Conservation (phyloP, 129 eudicot species). For the Glebionis coronaria region DNA sequence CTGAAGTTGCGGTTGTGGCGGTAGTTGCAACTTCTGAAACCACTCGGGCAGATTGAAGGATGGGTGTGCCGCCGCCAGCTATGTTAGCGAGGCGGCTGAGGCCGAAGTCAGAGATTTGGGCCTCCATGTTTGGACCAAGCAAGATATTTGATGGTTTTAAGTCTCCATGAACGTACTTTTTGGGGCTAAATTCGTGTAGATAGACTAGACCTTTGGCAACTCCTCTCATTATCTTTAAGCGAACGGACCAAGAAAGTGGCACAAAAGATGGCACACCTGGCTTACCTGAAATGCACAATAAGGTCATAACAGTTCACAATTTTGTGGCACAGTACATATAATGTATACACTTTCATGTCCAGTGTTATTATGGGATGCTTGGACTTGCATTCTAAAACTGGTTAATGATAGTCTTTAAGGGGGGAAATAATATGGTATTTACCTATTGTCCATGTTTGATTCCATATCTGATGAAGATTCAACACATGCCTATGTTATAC, state of each 20-base stretch:
- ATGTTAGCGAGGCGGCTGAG: conserved; percentile 88
- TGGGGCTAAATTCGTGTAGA: conserved; percentile 91
- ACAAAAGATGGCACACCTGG: conserved; percentile 62
- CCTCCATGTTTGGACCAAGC: conserved; percentile 76
- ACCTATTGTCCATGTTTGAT: too few relatives aligned
- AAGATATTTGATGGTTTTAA: conserved; percentile 80
- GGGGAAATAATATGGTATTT: too few relatives aligned
- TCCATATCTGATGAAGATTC: too few relatives aligned
- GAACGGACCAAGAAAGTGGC: conserved; percentile 67
- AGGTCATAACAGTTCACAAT: not conserved
- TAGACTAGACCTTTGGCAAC: conserved; percentile 77
- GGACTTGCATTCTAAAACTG: not conserved
- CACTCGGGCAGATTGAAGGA: conserved; percentile 58
- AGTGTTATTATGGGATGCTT: not conserved
- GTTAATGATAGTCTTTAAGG: too few relatives aligned
- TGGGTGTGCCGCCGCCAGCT: conserved; percentile 75
- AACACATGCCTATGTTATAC: too few relatives aligned
- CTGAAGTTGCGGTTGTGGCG: conserved; percentile 28
- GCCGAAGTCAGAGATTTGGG: conserved; percentile 82
- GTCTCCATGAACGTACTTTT: conserved; percentile 94
- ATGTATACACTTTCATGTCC: not conserved
- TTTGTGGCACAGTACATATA: not conserved
- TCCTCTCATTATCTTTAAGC: conserved; percentile 81
- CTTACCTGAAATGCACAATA: conserved; percentile 50
- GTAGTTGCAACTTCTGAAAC: conserved; percentile 47